Evolutionary conservation across 2,329 filamentous ascomycete genomes (phyloP).

Genomic region (Diaporthe humulicola): DNA sequence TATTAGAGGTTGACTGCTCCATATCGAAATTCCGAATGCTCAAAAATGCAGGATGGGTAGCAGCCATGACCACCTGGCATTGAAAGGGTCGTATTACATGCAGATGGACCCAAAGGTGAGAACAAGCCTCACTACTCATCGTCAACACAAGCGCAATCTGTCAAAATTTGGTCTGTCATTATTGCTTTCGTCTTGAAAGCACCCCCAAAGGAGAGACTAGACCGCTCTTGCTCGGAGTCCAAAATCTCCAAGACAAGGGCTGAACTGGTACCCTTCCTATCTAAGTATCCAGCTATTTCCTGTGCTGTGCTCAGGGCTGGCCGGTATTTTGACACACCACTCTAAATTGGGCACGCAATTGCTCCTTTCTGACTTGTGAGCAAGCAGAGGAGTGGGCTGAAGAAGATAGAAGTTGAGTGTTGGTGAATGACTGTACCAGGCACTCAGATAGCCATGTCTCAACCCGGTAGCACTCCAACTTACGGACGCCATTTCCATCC

Average conservation of each 20-base stretch:
- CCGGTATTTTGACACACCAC: not conserved
- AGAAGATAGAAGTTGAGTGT: not conserved
- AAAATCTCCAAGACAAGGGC: not conserved
- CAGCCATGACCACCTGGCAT: too few relatives aligned
- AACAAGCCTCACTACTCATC: too few relatives aligned
- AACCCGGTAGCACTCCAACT: not conserved
- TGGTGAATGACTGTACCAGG: not conserved
- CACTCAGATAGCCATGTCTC: not conserved
- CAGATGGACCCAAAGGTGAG: too few relatives aligned
- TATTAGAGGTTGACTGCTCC: too few relatives aligned
- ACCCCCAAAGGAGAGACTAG: not conserved
- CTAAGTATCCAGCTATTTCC: not conserved
- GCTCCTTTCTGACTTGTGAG: not conserved
- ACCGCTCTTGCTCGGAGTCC: not conserved
- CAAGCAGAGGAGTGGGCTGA: not conserved
- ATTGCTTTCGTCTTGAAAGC: not conserved
- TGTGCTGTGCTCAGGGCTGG: not conserved
- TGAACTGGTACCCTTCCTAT: not conserved
- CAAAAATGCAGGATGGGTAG: too few relatives aligned
- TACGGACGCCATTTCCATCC: not conserved
- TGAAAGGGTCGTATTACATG: too few relatives aligned
- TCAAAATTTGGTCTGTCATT: not conserved
- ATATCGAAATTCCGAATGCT: too few relatives aligned
- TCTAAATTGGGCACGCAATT: not conserved
- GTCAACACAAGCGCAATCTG: not conserved